Percentiles rank a stretch among this genome's conserved stretches.
phyloP scores from a whole-genome alignment of 2,329 filamentous ascomycete species.

The Aspergillus alliaceus region DNA sequence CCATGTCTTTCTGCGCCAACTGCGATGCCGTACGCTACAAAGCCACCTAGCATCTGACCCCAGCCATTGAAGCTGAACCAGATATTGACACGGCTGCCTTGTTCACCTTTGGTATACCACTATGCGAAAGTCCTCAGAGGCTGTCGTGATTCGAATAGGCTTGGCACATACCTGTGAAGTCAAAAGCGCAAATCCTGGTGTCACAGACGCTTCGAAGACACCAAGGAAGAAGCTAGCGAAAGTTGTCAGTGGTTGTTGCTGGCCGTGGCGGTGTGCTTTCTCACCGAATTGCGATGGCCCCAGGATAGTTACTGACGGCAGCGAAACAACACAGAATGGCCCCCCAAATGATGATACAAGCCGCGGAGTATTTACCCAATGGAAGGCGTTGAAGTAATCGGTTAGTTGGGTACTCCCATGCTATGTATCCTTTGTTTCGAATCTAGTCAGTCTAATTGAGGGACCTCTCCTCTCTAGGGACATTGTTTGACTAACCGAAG shows the following conservation, averaged over 20 bases:
- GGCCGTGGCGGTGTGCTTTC: not conserved
- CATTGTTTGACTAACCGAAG: conserved; percentile 38
- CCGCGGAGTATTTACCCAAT: conserved; percentile 65
- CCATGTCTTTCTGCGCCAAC: conserved; percentile 56
- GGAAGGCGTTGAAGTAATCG: conserved; percentile 64
- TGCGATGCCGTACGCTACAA: conserved; percentile 65
- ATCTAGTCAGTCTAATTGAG: not conserved
- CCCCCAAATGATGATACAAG: conserved; percentile 66
- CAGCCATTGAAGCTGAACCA: conserved; percentile 71
- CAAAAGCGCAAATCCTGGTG: conserved; percentile 67
- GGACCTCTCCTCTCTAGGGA: not conserved
- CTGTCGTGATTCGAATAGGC: not conserved
- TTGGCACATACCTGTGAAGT: conserved; percentile 52
- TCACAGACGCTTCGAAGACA: conserved; percentile 67
- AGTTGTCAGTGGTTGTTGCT: not conserved
- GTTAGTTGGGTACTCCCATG: conserved; percentile 67
- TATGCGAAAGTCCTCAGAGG: conserved; percentile 27
- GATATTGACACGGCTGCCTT: conserved; percentile 61
- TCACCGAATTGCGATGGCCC: conserved; percentile 62
- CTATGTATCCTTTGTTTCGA: conserved; percentile 42
- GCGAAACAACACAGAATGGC: conserved; percentile 62
- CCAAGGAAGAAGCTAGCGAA: conserved; percentile 59
- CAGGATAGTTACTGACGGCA: conserved; percentile 59
- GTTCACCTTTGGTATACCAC: conserved; percentile 72
- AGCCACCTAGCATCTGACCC: conserved; percentile 63